Conservation (phyloP, 371 early-diverging fungal genomes). For the Neoconidiobolus thromboides region DNA sequence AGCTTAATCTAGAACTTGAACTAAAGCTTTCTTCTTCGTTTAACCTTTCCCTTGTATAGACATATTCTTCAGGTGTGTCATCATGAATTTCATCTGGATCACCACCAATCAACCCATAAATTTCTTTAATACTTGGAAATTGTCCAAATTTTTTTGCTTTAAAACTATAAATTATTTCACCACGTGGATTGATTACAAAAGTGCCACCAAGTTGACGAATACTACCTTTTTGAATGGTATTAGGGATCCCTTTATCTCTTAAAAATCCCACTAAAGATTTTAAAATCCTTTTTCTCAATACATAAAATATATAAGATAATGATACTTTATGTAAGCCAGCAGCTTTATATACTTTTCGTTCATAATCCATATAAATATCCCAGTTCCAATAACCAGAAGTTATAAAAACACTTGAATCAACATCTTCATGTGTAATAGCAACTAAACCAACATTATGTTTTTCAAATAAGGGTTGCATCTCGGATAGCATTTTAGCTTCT, state of each 20-base stretch:
- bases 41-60: not conserved
- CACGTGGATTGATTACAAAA: not conserved
- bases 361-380: conserved; percentile 3
- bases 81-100: not conserved
- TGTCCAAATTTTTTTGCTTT: not conserved
- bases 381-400: conserved; percentile 1
- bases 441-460: not conserved
- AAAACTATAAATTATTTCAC: not conserved
- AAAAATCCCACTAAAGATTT: not conserved
- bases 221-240: not conserved
- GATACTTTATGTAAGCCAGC: not conserved
- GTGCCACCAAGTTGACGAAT: not conserved
- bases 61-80: not conserved
- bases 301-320: not conserved
- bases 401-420: not conserved
- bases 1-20: too few relatives aligned
- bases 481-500: not conserved
- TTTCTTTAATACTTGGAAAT: not conserved
- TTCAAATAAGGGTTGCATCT: not conserved
- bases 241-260: not conserved
- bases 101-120: not conserved
- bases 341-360: conserved; percentile 1
- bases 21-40: too few relatives aligned
- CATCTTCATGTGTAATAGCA: conserved; percentile 1
- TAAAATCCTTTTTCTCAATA: not conserved